These are phyloP conservation scores for Puccinia hordei DNA, from an alignment of 1,284 basidiomycete genomes.

Conservation along the genomic window DNA sequence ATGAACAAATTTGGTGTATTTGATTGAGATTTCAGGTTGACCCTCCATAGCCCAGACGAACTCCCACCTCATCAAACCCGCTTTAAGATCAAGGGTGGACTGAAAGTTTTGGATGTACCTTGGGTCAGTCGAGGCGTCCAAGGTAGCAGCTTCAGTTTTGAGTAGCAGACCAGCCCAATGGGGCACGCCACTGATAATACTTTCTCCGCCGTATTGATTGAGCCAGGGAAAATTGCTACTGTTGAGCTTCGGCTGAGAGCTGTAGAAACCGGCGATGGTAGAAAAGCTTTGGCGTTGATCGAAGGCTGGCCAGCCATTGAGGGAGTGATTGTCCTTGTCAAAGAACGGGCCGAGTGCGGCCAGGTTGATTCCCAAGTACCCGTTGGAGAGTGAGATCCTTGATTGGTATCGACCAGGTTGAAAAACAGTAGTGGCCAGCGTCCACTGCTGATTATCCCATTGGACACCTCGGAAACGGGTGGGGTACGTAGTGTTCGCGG, in stretches of 20 bases:
- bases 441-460: slow-evolving; percentile 29
- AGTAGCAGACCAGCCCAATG: slow-evolving; percentile 55
- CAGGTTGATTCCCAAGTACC: slow-evolving; percentile 56
- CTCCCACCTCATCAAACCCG: slow-evolving; percentile 55
- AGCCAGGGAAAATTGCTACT: slow-evolving; percentile 55
- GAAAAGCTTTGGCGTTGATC: slow-evolving; percentile 47
- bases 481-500: background rate
- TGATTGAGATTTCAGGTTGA: slow-evolving; percentile 47
- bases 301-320: slow-evolving; percentile 53
- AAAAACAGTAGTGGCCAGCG: background rate
- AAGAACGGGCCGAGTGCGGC: slow-evolving; percentile 53
- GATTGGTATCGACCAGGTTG: slow-evolving; percentile 48
- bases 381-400: slow-evolving; percentile 55
- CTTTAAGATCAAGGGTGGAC: slow-evolving; percentile 54
- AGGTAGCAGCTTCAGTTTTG: slow-evolving; percentile 53
- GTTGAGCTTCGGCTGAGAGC: slow-evolving; percentile 53
- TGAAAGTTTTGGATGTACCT: slow-evolving; percentile 53
- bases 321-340: slow-evolving; percentile 30
- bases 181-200: slow-evolving; percentile 55
- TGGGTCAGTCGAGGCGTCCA: slow-evolving; percentile 50
- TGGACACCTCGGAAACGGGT: slow-evolving; percentile 26
- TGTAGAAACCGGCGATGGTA: slow-evolving; percentile 56
- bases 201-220: slow-evolving; percentile 54
- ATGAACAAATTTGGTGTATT: slow-evolving; percentile 55
- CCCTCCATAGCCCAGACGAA: slow-evolving; percentile 52